Conservation (phyloP, 306 rosid genomes). For the Biancaea sappan region DNA sequence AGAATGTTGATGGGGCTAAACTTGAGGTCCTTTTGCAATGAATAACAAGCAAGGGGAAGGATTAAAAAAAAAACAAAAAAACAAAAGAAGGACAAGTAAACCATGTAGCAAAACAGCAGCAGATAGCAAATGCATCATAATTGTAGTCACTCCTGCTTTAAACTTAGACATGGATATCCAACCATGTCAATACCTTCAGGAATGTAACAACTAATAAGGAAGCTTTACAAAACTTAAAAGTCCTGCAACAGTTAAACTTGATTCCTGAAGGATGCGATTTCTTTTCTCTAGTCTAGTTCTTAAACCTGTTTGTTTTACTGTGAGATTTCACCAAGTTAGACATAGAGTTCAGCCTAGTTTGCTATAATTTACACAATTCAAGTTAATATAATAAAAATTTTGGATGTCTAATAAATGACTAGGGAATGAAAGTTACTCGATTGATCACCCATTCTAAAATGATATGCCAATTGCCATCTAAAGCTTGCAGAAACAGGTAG, state of each 20-base stretch:
- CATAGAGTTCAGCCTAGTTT: conserved; percentile 3
- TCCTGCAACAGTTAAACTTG: background rate
- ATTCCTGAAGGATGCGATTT: background rate
- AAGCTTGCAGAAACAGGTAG: background rate
- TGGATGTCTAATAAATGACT: background rate
- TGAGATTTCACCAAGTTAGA: background rate
- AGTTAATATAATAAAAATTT: too few species aligned
- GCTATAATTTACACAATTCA: conserved; percentile 5
- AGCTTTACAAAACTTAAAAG: conserved; percentile 16
- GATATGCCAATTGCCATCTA: background rate
- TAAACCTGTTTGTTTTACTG: conserved; percentile 1
- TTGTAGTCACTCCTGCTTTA: conserved; percentile 21
- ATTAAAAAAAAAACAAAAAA: too few species aligned
- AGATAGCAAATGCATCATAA: conserved; percentile 5
- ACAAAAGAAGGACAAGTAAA: background rate
- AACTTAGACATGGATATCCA: conserved; percentile 25
- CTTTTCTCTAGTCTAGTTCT: background rate
- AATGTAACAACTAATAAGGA: conserved; percentile 20
- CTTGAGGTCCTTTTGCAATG: background rate
- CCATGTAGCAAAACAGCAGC: conserved; percentile 14
- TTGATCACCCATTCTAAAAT: background rate
- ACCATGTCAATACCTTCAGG: background rate
- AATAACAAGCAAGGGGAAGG: background rate
- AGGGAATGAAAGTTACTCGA: background rate
- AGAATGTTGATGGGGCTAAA: conserved; percentile 4